Percentiles rank a stretch among this genome's conserved stretches.
These are phyloP conservation scores for Arthrobotrys pseudoclavata DNA, from an alignment of 2,329 filamentous ascomycete genomes.

Conservation along the genomic window DNA sequence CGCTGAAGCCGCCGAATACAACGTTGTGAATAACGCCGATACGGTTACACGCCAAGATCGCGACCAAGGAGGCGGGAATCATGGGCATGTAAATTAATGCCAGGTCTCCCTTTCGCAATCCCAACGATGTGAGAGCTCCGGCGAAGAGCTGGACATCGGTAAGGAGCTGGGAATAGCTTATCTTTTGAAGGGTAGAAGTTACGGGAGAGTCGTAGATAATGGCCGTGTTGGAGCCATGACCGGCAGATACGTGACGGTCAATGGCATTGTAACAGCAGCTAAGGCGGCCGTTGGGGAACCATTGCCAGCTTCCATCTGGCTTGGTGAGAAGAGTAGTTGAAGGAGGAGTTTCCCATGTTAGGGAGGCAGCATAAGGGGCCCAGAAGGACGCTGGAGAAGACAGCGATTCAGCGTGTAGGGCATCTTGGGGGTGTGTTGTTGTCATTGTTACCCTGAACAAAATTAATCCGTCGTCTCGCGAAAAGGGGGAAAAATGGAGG, in stretches of 20 bases:
- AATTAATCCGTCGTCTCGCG: not conserved
- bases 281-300: slow-evolving; percentile 90
- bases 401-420: slow-evolving; percentile 73
- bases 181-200: slow-evolving; percentile 77
- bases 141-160: slow-evolving; percentile 85
- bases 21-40: slow-evolving; percentile 90
- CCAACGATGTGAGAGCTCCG: slow-evolving; percentile 83
- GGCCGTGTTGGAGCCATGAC: slow-evolving; percentile 79
- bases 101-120: slow-evolving; percentile 84
- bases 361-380: slow-evolving; percentile 78
- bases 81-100: slow-evolving; percentile 97
- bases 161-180: slow-evolving; percentile 81
- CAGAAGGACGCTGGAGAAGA: slow-evolving; percentile 80
- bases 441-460: slow-evolving; percentile 25
- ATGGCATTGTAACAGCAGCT: slow-evolving; percentile 93
- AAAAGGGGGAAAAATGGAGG: slow-evolving; percentile 4
- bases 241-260: slow-evolving; percentile 85
- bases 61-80: slow-evolving; percentile 90
- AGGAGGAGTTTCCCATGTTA: slow-evolving; percentile 86
- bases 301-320: slow-evolving; percentile 79
- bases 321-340: slow-evolving; percentile 72
- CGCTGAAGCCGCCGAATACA: slow-evolving; percentile 92
- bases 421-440: slow-evolving; percentile 67
- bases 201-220: slow-evolving; percentile 92
- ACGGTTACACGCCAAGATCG: slow-evolving; percentile 83